phyloP scores from a whole-genome alignment of 2,329 filamentous ascomycete species.

The Colletotrichum trifolii region DNA sequence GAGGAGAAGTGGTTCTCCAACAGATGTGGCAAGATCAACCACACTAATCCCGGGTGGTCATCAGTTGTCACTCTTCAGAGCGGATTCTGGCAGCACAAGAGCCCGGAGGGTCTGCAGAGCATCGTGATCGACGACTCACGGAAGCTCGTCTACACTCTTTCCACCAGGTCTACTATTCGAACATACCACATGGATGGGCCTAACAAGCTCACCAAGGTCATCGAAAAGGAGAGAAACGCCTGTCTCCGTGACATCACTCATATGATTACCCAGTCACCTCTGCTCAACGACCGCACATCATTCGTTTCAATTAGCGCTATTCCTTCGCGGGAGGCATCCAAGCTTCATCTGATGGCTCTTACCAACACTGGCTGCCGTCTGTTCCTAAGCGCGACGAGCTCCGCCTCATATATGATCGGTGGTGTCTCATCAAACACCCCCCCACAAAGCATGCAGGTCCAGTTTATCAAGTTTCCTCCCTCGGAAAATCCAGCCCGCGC shows the following conservation, averaged over 20 bases:
- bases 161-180: constrained; percentile 86
- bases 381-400: constrained; percentile 89
- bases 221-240: constrained; percentile 72
- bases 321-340: constrained; percentile 79
- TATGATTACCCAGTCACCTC: constrained; percentile 78
- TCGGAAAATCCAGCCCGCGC: constrained; percentile 50
- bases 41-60: constrained; percentile 79
- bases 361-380: constrained; percentile 92
- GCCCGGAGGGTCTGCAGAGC: constrained; percentile 75
- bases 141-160: constrained; percentile 90
- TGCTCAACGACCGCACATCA: constrained; percentile 75
- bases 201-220: constrained; percentile 70
- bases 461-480: constrained; percentile 95
- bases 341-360: constrained; percentile 88
- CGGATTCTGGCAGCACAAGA: constrained; percentile 62
- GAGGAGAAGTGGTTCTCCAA: constrained; percentile 97
- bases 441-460: constrained; percentile 96
- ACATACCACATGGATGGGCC: constrained; percentile 86
- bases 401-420: constrained; percentile 73
- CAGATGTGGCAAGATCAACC: constrained; percentile 88
- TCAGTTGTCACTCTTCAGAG: constrained; percentile 67
- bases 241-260: constrained; percentile 82
- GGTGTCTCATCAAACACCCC: constrained; percentile 74
- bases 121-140: constrained; percentile 91
- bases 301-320: constrained; percentile 91